Percentiles rank a stretch among this genome's conserved stretches.
These are phyloP conservation scores for Xylaria sp. DNA, from an alignment of 2,329 filamentous ascomycete species.

Conservation along the genomic window DNA sequence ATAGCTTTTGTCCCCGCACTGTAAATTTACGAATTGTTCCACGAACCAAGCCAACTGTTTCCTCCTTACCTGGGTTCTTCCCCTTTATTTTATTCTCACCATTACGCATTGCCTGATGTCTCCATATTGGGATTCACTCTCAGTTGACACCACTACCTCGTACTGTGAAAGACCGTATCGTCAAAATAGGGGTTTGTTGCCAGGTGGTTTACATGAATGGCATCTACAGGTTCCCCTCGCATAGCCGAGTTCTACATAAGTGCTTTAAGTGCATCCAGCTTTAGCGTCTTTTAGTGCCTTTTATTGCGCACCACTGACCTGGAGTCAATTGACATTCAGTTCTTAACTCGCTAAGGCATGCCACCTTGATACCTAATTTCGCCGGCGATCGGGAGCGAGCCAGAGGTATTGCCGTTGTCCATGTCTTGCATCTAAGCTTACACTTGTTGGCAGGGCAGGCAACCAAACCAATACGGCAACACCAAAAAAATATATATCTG, in stretches of 20 bases:
- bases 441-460: conserved; percentile 3
- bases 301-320: not conserved
- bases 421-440: not conserved
- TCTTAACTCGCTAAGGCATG: conserved; percentile 21
- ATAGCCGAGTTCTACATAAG: conserved; percentile 9
- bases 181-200: not conserved
- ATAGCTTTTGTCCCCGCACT: no score
- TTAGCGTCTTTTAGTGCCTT: not conserved
- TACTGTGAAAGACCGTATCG: no score
- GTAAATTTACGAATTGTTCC: no score
- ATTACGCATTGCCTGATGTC: no score
- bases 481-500: conserved; percentile 14
- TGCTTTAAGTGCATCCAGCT: conserved; percentile 10
- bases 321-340: not conserved
- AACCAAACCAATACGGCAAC: not conserved
- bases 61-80: no score
- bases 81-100: no score
- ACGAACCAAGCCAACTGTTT: no score
- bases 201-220: not conserved
- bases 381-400: not conserved
- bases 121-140: no score
- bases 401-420: not conserved
- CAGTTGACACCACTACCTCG: no score
- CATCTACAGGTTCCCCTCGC: no score
- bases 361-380: conserved; percentile 15